These are phyloP conservation scores for Xylariaceae sp. DNA, from an alignment of 2,329 filamentous ascomycete genomes.

Conservation along the genomic window DNA sequence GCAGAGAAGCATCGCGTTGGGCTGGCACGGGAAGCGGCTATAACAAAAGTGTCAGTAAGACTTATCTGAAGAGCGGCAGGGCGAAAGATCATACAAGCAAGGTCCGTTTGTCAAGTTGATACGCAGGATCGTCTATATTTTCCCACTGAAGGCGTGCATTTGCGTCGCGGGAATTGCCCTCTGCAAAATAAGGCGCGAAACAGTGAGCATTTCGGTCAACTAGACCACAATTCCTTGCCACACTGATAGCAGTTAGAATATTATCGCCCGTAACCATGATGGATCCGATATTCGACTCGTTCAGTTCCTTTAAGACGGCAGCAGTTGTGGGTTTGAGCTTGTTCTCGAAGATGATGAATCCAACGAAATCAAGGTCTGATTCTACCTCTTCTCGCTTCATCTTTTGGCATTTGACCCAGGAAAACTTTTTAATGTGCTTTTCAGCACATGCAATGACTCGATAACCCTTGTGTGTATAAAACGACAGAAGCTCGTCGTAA, in stretches of 20 bases:
- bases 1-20: conserved; percentile 74
- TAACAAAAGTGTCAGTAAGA: conserved; percentile 9
- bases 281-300: conserved; percentile 76
- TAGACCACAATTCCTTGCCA: conserved; percentile 83
- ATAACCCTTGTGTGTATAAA: conserved; percentile 94
- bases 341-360: conserved; percentile 98
- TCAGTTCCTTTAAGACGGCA: conserved; percentile 75
- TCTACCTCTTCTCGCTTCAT: conserved; percentile 86
- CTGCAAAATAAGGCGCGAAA: conserved; percentile 83
- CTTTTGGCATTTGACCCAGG: conserved; percentile 92
- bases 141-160: conserved; percentile 80
- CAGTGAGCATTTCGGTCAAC: conserved; percentile 79
- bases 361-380: conserved; percentile 76
- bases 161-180: conserved; percentile 70
- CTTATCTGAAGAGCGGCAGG: neutral
- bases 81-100: conserved; percentile 53
- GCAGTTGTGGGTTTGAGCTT: conserved; percentile 89
- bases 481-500: conserved; percentile 82
- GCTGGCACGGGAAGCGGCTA: conserved; percentile 68
- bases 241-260: conserved; percentile 92
- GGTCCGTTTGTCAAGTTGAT: conserved; percentile 72
- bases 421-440: conserved; percentile 80
- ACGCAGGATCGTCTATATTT: conserved; percentile 82
- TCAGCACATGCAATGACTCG: conserved; percentile 94
- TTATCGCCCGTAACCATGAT: conserved; percentile 99